Percentiles rank a stretch among this genome's conserved stretches.
Evolutionary conservation across 306 rosid genomes (phyloP).

Genomic region (Vicia villosa): DNA sequence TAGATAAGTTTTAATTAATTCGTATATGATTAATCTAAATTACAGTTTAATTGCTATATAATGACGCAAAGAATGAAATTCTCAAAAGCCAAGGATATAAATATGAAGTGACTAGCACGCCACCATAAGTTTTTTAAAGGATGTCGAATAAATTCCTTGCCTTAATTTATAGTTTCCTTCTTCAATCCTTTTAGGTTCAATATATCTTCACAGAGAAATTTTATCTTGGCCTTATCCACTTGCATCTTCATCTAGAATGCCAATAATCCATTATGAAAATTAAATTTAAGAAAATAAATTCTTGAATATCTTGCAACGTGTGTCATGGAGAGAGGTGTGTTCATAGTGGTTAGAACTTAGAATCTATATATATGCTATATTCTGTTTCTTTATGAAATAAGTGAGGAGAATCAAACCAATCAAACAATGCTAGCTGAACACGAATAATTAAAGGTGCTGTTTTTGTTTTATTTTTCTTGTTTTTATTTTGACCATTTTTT

Average conservation of each 20-base stretch:
- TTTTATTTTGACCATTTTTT: slow-evolving; percentile 22
- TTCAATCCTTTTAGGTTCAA: slow-evolving; percentile 22
- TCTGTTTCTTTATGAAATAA: slow-evolving; percentile 31
- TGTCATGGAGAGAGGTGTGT: slow-evolving; percentile 35
- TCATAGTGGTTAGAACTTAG: slow-evolving; percentile 38
- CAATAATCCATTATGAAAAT: slow-evolving; percentile 17
- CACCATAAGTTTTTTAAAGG: slow-evolving; percentile 39
- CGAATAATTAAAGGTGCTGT: slow-evolving; percentile 22
- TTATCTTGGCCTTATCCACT: slow-evolving; percentile 36
- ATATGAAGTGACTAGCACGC: slow-evolving; percentile 36
- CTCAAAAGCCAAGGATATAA: slow-evolving; percentile 33
- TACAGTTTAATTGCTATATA: background rate
- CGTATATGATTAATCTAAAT: background rate
- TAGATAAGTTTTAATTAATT: slow-evolving; percentile 23
- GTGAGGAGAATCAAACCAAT: slow-evolving; percentile 32
- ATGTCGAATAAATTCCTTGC: slow-evolving; percentile 49
- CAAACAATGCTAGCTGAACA: slow-evolving; percentile 8
- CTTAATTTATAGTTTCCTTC: slow-evolving; percentile 31
- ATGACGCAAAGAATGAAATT: slow-evolving; percentile 32
- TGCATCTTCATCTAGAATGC: slow-evolving; percentile 39
- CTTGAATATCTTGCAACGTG: slow-evolving; percentile 21
- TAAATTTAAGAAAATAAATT: background rate
- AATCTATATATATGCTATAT: slow-evolving; percentile 28
- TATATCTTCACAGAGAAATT: slow-evolving; percentile 34
- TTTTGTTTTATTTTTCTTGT: background rate